Evolutionary conservation across 139 green algal species (phyloP), one percentile per base, ranked within the genome.

Genomic region (Chlorella sp.): DNA sequence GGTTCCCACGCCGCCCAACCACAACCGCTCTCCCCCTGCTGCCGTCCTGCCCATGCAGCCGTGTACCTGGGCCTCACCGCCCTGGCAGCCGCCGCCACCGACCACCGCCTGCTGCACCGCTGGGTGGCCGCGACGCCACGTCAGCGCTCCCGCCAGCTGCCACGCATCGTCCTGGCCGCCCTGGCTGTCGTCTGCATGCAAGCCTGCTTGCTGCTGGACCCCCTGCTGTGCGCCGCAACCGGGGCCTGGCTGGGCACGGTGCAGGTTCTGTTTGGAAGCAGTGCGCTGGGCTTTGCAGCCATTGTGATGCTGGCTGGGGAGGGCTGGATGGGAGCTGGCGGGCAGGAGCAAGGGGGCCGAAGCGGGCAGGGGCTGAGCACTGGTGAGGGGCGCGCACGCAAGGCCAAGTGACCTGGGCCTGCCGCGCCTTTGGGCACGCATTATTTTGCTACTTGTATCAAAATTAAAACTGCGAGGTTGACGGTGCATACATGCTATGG

Each of bases 161-260:
- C 79, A 1, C 42, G 32, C 30, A 30, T 42, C 24, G 16, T 66
- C 30, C 84, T 88, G 66, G 84, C 40, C 22, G 84, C 30, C 24
- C 15, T 80, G 30, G 84, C 24, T 16, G 68, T 48, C 14, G 14
- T 28, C 16, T 34, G 60, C 30, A 81, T 88, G 39, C 9, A 3
- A 1, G 32, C 66, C 9, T 88, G 68, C 84, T 39, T 88, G 68
- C 66, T 68, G 18, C 84, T 88, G 2, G 84, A 88, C 84, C 68
- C 84, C 1, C 39, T 81, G 68, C 40, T 88, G 84, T 88, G 84
- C 68, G 26, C 68, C 22, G 9, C 57, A 32, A 68, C 21, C 2
- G 84, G 68, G 7, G 64, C 84, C 39, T 88, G 84, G 84, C 64
- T 88, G 68, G 84, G 66, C 68, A 81, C 84, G 1, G 48, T 57